These are phyloP conservation scores for Nicotiana attenuata DNA, from an alignment of 257 asterid genomes.

Conservation along the genomic window DNA sequence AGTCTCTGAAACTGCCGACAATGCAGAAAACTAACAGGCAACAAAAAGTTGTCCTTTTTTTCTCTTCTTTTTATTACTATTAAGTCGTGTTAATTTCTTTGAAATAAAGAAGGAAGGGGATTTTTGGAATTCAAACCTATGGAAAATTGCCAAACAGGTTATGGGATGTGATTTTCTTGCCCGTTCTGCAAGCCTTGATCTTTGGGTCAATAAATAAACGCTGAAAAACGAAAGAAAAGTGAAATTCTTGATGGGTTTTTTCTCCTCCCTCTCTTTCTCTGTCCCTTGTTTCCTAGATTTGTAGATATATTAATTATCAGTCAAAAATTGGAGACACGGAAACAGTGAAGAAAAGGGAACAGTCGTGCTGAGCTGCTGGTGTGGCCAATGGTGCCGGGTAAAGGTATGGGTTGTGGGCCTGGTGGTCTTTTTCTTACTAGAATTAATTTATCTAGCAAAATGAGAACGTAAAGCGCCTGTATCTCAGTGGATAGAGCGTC, in stretches of 20 bases:
- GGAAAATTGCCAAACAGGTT: neutral
- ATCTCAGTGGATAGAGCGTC: constrained; percentile 99
- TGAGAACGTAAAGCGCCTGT: constrained; percentile 51
- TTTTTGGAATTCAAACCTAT: neutral
- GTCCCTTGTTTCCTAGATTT: neutral
- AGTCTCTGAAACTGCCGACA: neutral
- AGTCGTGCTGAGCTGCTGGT: neutral
- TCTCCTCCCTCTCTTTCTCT: neutral
- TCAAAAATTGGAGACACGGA: neutral
- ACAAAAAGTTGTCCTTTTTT: neutral
- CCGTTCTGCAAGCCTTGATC: neutral
- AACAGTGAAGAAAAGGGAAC: neutral
- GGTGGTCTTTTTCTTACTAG: neutral
- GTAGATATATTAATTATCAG: neutral
- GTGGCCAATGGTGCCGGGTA: neutral
- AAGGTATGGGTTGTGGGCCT: neutral
- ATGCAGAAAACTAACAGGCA: neutral
- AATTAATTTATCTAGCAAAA: no score
- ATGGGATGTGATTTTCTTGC: neutral
- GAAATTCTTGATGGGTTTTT: neutral
- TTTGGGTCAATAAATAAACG: neutral
- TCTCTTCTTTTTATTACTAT: neutral
- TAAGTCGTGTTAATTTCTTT: neutral
- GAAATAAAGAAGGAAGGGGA: neutral
- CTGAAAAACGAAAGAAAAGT: neutral